Conservation (phyloP, 177 flowering plant species). For the Telopea speciosissima region DNA sequence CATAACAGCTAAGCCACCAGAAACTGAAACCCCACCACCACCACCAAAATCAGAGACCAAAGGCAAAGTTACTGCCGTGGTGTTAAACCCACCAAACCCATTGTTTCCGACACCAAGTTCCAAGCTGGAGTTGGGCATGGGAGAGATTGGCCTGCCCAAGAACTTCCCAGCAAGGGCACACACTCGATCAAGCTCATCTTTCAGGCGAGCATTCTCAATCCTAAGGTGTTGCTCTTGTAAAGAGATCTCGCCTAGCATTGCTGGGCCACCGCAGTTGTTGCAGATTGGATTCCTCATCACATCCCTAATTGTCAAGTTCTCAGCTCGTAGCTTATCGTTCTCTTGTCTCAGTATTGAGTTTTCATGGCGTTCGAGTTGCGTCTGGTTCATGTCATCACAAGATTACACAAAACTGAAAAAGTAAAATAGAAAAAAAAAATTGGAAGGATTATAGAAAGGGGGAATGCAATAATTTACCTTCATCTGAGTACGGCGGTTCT, state of each 20-base stretch:
- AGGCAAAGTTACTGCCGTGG: slow-evolving; percentile 36
- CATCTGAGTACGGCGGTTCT: slow-evolving; percentile 95
- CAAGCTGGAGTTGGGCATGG: slow-evolving; percentile 58
- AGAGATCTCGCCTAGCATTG: slow-evolving; percentile 79
- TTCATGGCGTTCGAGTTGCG: slow-evolving; percentile 94
- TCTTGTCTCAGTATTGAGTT: slow-evolving; percentile 81
- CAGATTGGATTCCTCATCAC: slow-evolving; percentile 94
- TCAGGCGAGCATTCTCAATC: slow-evolving; percentile 85
- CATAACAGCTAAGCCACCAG: slow-evolving; percentile 27
- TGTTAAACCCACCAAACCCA: slow-evolving; percentile 42
- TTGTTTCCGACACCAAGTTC: slow-evolving; percentile 83
- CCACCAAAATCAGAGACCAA: slow-evolving; percentile 44
- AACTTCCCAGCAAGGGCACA: slow-evolving; percentile 85
- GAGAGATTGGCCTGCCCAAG: slow-evolving; percentile 63
- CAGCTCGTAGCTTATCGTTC: slow-evolving; percentile 90
- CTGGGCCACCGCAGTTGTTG: slow-evolving; percentile 91
- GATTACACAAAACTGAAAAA: background rate
- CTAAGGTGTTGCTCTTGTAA: slow-evolving; percentile 88
- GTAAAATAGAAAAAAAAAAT: background rate
- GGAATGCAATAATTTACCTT: slow-evolving; percentile 41
- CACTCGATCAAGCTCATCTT: slow-evolving; percentile 89
- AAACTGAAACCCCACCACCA: slow-evolving; percentile 18
- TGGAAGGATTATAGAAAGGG: too few species aligned
- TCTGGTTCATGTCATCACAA: slow-evolving; percentile 36
- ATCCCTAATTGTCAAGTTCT: slow-evolving; percentile 83